Evolutionary conservation across 805 yeast species (phyloP).

Genomic region (Sugiyamaella valdiviana): DNA sequence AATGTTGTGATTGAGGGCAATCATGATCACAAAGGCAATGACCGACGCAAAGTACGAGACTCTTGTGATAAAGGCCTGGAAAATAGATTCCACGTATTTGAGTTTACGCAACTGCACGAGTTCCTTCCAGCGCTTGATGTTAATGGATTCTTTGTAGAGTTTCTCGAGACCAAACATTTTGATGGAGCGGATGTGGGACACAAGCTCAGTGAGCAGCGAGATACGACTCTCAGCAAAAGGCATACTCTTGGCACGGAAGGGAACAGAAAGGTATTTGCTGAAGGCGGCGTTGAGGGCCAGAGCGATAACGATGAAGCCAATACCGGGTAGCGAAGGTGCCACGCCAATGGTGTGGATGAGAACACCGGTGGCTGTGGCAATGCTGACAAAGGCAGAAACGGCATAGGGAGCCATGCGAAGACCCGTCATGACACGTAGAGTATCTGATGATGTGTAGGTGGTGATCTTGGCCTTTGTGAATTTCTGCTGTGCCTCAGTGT

Average conservation of each 20-base stretch:
- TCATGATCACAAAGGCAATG: slow-evolving; percentile 45
- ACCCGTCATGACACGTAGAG: slow-evolving; percentile 67
- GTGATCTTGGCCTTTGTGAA: slow-evolving; percentile 62
- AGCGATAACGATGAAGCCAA: slow-evolving; percentile 36
- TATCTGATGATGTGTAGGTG: slow-evolving; percentile 64
- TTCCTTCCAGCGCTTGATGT: slow-evolving; percentile 51
- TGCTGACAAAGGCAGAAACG: slow-evolving; percentile 52
- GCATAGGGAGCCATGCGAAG: slow-evolving; percentile 56
- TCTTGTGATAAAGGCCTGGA: slow-evolving; percentile 58
- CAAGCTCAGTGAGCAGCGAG: slow-evolving; percentile 70
- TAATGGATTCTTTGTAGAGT: slow-evolving; percentile 53
- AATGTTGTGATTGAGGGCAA: slow-evolving; percentile 37
- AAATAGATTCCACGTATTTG: slow-evolving; percentile 57
- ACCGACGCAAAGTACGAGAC: slow-evolving; percentile 67
- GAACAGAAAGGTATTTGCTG: slow-evolving; percentile 34
- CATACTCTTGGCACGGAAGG: slow-evolving; percentile 50
- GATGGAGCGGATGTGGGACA: slow-evolving; percentile 71
- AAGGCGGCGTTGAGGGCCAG: slow-evolving; percentile 28
- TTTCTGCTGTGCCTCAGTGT: slow-evolving; percentile 45
- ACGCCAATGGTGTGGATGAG: slow-evolving; percentile 59
- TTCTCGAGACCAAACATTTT: slow-evolving; percentile 84
- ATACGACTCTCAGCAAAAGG: slow-evolving; percentile 58
- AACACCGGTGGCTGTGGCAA: slow-evolving; percentile 52
- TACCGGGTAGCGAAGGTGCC: slow-evolving; percentile 53
- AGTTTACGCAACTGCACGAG: slow-evolving; percentile 52